A percentile compares a stretch with the other conserved stretches of the same genome.
Evolutionary conservation across 2,329 filamentous ascomycete species (phyloP).

Genomic region (Tolypocladium amazonense): DNA sequence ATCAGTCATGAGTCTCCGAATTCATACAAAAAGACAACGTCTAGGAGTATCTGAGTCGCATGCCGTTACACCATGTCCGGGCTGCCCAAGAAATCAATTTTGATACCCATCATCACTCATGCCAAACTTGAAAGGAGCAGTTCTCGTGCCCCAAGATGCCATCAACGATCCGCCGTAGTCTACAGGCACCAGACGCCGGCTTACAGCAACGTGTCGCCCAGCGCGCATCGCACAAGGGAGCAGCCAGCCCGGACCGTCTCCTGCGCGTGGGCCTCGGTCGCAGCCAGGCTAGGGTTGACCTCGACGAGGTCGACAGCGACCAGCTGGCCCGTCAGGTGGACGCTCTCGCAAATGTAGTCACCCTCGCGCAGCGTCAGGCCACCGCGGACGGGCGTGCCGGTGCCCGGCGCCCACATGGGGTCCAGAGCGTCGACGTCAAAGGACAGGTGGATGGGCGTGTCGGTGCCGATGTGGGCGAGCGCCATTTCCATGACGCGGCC

Average conservation of each 20-base stretch:
- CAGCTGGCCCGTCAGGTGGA: constrained; percentile 69
- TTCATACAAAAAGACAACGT: background rate
- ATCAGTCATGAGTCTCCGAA: background rate
- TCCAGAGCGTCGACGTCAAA: constrained; percentile 97
- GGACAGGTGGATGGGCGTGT: constrained; percentile 93
- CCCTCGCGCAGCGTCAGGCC: constrained; percentile 90
- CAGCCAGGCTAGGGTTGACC: constrained; percentile 64
- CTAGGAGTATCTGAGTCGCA: background rate
- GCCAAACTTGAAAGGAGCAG: background rate
- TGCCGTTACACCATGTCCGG: background rate
- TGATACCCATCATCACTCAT: background rate
- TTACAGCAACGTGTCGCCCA: constrained; percentile 82
- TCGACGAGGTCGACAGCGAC: constrained; percentile 76
- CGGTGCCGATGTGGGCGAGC: constrained; percentile 85
- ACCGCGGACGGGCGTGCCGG: constrained; percentile 87
- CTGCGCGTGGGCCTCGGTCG: constrained; percentile 53
- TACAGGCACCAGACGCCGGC: background rate
- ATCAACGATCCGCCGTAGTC: background rate
- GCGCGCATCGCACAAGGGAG: constrained; percentile 79
- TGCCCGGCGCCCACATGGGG: constrained; percentile 92
- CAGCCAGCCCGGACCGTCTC: constrained; percentile 88
- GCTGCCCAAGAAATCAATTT: background rate
- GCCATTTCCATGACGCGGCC: constrained; percentile 97
- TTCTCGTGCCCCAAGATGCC: background rate
- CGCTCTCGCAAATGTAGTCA: constrained; percentile 88